Evolutionary conservation across 2,329 filamentous ascomycete genomes (phyloP).

Genomic region (Fusarium concolor): DNA sequence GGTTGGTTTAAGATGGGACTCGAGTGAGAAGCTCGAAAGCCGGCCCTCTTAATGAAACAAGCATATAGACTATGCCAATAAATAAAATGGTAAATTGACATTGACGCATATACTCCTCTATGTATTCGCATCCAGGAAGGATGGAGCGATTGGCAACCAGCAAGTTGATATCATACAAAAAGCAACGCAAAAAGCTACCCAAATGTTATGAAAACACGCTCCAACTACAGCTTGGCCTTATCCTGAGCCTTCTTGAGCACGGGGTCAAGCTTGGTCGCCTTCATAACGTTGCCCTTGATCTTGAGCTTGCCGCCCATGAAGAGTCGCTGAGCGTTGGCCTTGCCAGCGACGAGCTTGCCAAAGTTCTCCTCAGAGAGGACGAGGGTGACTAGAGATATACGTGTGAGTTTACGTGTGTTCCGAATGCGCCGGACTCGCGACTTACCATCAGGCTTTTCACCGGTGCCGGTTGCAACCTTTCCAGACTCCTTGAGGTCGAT

Average conservation of each 20-base stretch:
- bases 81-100: constrained; percentile 15
- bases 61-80: constrained; percentile 32
- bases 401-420: constrained; percentile 1
- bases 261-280: constrained; percentile 95
- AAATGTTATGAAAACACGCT: not conserved
- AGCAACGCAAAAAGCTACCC: constrained; percentile 19
- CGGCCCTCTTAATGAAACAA: not conserved
- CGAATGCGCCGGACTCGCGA: constrained; percentile 26
- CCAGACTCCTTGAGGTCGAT: constrained; percentile 95
- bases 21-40: not conserved
- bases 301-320: constrained; percentile 99
- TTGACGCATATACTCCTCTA: constrained; percentile 36
- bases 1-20: constrained; percentile 12
- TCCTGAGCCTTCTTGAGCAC: constrained; percentile 88
- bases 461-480: constrained; percentile 80
- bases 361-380: constrained; percentile 89
- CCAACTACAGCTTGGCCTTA: constrained; percentile 81
- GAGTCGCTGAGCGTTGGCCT: constrained; percentile 92
- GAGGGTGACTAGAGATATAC: constrained; percentile 75
- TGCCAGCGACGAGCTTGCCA: constrained; percentile 81
- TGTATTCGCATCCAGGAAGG: constrained; percentile 27
- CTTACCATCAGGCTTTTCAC: constrained; percentile 85
- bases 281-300: constrained; percentile 98
- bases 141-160: constrained; percentile 16
- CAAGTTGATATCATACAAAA: constrained; percentile 44